Conservation (phyloP, 257 asterid genomes). For the Coffea eugenioides region DNA sequence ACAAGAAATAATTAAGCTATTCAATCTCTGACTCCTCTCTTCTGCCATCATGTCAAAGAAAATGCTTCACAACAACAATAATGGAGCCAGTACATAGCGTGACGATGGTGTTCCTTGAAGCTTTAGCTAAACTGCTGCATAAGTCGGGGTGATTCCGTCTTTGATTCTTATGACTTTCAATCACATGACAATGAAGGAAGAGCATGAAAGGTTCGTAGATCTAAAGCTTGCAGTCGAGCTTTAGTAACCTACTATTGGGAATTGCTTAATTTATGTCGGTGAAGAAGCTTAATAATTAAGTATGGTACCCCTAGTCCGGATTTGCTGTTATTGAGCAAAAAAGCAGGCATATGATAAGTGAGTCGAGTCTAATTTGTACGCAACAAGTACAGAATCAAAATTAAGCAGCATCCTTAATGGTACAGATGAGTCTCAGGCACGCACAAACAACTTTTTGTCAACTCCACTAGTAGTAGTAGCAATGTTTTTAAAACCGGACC, state of each 20-base stretch:
- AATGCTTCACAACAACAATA: too few species aligned
- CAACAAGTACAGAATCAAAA: neutral
- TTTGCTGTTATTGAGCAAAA: conserved; percentile 5
- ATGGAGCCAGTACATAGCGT: too few species aligned
- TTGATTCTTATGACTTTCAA: neutral
- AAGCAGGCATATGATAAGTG: neutral
- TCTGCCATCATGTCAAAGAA: neutral
- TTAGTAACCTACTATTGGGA: conserved; percentile 9
- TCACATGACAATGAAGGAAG: conserved; percentile 10
- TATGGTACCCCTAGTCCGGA: neutral
- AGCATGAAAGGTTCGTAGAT: conserved; percentile 11
- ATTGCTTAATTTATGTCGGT: neutral
- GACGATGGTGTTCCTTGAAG: too few species aligned
- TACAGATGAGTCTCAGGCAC: conserved; percentile 3
- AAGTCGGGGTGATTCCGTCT: conserved; percentile 4
- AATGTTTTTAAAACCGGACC: too few species aligned
- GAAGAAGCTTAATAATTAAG: conserved; percentile 1
- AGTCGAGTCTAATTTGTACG: neutral
- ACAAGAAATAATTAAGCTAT: neutral
- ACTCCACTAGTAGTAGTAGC: neutral
- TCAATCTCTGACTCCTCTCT: neutral
- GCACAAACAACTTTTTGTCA: conserved; percentile 8
- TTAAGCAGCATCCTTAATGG: neutral
- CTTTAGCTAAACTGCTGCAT: too few species aligned
- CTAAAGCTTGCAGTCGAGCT: neutral